Evolutionary conservation across 1,139 yeast genomes (phyloP), one percentile per base, ranked within the genome.

Genomic region (Yamadazyma kanchanaburiensis): DNA sequence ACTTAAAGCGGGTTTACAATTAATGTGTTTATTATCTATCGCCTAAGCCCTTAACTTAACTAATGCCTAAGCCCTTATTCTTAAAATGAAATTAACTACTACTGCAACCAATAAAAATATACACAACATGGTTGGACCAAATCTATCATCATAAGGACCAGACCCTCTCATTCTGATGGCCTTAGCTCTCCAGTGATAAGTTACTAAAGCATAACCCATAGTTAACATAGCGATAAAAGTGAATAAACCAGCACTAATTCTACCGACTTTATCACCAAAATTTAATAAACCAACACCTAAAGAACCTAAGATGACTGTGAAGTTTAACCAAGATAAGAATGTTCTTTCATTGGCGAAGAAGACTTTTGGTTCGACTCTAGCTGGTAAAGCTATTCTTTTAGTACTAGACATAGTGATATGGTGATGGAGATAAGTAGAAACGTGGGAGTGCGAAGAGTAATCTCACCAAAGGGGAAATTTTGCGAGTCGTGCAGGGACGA

Each of bases 121-220:
- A 63, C 98, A 91, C 49, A 91, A 75, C 87, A 91, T 82, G n/a
- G 99, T 94, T 30, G 99, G 98, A 24, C 99, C 99, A 48, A 91
- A 83, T 53, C 98, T 77, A 60, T 91, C 99, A 54, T 91, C 99
- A 56, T 91, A 91, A 18, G 98, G 98, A 28, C 98, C 98, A 9
- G 94, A 76, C 21, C 98, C 98, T 60, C 97, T 81, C 63, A 91
- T 76, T 60, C 99, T 80, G 49, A 91, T 91, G 38, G 98, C 98
- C 55, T 89, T 87, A 3, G 98, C 98, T 69, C 99, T 86, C 98
- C 98, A 94, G 61, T 91, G 99, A 59, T 94, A 91, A 14, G 97
- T 94, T 28, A 87, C 74, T 40, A 91, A 74, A 5, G 99, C 98
- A 53, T 91, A 91, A 6, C 82, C 74, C 99, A 91, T 91, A 21